Conservation (phyloP, 1,284 basidiomycete genomes). For the Gymnopus androsaceus region DNA sequence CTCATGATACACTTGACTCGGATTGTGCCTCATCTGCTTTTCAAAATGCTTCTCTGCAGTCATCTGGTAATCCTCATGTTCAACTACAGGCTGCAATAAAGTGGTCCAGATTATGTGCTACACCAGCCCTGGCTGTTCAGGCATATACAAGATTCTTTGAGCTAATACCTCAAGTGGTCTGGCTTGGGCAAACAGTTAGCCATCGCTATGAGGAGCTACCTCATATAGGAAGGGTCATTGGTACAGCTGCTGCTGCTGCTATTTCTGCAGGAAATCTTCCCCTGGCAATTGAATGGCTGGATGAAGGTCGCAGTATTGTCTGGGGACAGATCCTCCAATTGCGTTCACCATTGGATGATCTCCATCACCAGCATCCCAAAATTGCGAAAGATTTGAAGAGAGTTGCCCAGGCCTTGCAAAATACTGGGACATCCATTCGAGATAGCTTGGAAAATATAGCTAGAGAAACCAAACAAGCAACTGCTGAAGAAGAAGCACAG, state of each 20-base stretch:
- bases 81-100: not conserved
- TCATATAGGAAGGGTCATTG: constrained; percentile 2
- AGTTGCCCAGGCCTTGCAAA: not conserved
- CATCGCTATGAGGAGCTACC: not conserved
- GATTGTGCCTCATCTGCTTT: too few relatives aligned
- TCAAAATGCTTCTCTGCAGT: not conserved
- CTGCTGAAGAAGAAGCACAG: not conserved
- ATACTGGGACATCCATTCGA: not conserved
- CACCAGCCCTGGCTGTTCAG: too few relatives aligned
- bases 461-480: not conserved
- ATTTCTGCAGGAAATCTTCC: too few relatives aligned
- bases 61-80: not conserved
- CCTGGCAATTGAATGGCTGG: too few relatives aligned
- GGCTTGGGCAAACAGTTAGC: not conserved
- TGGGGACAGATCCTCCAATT: constrained; percentile 3
- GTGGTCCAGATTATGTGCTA: not conserved
- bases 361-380: too few relatives aligned
- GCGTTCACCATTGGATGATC: too few relatives aligned
- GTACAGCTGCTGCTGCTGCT: too few relatives aligned
- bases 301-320: too few relatives aligned
- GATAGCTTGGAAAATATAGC: not conserved
- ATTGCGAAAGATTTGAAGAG: not conserved
- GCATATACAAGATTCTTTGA: not conserved
- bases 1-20: not conserved
- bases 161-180: constrained; percentile 6